Conservation (phyloP, 2,329 filamentous ascomycete genomes). For the Fusarium tuaranense region DNA sequence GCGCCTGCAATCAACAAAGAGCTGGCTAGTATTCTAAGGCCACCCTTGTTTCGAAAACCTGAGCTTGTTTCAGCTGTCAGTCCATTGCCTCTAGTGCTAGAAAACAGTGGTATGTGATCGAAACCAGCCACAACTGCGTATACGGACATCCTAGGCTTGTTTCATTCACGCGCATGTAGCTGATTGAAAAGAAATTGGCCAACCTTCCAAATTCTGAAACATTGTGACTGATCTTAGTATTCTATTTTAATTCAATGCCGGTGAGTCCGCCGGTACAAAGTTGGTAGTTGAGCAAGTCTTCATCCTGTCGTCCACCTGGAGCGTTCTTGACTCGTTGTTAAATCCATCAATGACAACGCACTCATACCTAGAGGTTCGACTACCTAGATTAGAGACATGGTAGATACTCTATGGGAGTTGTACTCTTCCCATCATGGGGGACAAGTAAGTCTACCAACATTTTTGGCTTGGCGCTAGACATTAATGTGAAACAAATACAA, state of each 20-base stretch:
- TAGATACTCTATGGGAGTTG: no score
- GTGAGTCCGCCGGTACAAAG: background rate
- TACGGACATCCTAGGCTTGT: background rate
- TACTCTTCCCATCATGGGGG: no score
- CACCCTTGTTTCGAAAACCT: background rate
- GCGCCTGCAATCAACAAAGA: background rate
- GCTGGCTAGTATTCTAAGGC: background rate
- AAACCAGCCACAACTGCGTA: background rate
- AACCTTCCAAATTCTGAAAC: background rate
- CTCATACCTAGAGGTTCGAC: no score
- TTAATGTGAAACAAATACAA: no score
- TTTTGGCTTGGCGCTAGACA: no score
- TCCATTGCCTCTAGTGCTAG: background rate
- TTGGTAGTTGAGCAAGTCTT: no score
- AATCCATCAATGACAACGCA: no score
- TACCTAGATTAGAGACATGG: no score
- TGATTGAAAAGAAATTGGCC: background rate
- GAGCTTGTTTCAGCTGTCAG: background rate
- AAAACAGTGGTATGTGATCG: background rate
- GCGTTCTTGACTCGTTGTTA: no score
- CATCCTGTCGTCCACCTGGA: no score
- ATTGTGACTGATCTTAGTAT: background rate
- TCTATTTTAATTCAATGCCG: background rate
- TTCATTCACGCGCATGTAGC: background rate
- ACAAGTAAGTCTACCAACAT: no score